Percentiles rank a stretch among this genome's conserved stretches.
Evolutionary conservation across 257 asterid genomes (phyloP).

Genomic region (Solanum gandarillasii): DNA sequence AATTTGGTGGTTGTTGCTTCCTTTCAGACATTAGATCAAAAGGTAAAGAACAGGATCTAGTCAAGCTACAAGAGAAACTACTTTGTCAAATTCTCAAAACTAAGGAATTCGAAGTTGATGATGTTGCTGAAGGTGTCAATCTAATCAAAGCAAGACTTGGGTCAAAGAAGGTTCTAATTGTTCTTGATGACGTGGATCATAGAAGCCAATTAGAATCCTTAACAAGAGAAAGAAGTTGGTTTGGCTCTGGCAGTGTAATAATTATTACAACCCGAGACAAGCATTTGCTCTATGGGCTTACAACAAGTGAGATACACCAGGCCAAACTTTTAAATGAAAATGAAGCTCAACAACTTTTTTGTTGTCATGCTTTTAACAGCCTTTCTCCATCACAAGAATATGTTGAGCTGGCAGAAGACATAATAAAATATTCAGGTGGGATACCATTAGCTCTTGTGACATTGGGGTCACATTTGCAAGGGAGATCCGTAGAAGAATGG

Average conservation of each 20-base stretch:
- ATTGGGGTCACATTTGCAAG: background rate
- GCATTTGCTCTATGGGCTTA: background rate
- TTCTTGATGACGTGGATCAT: background rate
- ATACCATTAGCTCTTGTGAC: conserved; percentile 3
- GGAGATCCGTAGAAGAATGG: background rate
- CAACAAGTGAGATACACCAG: background rate
- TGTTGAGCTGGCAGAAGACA: background rate
- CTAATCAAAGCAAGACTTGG: background rate
- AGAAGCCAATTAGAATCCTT: background rate
- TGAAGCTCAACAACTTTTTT: background rate
- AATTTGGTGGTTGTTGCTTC: background rate
- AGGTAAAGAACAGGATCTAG: background rate
- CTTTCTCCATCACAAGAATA: background rate
- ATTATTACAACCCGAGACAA: background rate
- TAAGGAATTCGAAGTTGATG: background rate
- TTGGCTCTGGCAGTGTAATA: background rate
- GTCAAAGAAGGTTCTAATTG: background rate
- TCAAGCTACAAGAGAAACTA: background rate
- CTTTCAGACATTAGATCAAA: background rate
- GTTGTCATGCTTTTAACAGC: background rate
- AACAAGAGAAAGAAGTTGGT: background rate
- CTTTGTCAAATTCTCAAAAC: background rate
- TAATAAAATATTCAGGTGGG: background rate
- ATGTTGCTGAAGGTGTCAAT: background rate
- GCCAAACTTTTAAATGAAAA: background rate